Percentiles rank a stretch among this genome's conserved stretches.
phyloP scores from a whole-genome alignment of 2,329 filamentous ascomycete genomes.

The Curvularia spicifera region DNA sequence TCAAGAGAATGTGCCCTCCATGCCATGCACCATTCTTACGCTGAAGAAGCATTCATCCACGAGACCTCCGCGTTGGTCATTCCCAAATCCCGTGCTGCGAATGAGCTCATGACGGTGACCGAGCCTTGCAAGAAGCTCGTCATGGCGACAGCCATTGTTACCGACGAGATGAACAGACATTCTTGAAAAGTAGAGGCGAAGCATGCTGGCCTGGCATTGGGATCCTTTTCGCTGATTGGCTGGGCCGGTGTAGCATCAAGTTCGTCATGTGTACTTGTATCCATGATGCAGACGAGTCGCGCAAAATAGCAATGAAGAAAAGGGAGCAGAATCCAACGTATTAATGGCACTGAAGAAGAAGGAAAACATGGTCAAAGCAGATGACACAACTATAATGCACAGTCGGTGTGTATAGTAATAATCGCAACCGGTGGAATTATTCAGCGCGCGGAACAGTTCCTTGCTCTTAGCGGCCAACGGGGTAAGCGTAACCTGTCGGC shows the following conservation, averaged over 20 bases:
- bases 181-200: slow-evolving; percentile 69
- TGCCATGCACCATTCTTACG: slow-evolving; percentile 47
- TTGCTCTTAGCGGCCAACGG: slow-evolving; percentile 1
- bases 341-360: not conserved
- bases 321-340: not conserved
- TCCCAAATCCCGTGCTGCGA: slow-evolving; percentile 63
- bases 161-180: slow-evolving; percentile 68
- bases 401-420: not conserved
- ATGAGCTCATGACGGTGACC: slow-evolving; percentile 67
- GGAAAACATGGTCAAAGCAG: not conserved
- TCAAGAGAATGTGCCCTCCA: not conserved
- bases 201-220: slow-evolving; percentile 59
- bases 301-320: slow-evolving; percentile 1
- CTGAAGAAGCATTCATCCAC: slow-evolving; percentile 69
- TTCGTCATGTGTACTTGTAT: slow-evolving; percentile 19
- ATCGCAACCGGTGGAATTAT: slow-evolving; percentile 15
- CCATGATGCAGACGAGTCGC: slow-evolving; percentile 16
- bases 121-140: slow-evolving; percentile 65
- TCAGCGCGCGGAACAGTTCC: slow-evolving; percentile 30
- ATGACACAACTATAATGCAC: not conserved
- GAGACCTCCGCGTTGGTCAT: slow-evolving; percentile 72
- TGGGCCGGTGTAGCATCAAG: slow-evolving; percentile 18
- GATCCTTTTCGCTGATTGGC: slow-evolving; percentile 37
- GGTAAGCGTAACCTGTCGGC: not conserved
- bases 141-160: slow-evolving; percentile 71